Conservation (phyloP, 371 early-diverging fungal genomes). For the Haplosporangium sp. region DNA sequence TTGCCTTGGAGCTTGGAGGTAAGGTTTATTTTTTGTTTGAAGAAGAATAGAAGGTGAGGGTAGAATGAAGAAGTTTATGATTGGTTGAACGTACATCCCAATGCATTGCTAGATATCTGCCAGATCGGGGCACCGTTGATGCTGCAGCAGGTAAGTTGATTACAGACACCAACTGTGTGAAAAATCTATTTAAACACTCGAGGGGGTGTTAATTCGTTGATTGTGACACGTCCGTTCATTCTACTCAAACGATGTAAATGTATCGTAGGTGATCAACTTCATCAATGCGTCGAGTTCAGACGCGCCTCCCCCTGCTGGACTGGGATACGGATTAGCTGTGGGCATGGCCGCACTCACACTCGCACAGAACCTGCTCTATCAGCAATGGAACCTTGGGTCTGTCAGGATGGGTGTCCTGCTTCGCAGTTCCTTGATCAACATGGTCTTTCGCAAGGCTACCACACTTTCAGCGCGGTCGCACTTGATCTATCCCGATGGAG, state of each 20-base stretch:
- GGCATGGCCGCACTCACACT: slow-evolving; percentile 44
- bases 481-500: slow-evolving; percentile 65
- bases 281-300: slow-evolving; percentile 15
- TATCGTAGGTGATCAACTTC: slow-evolving; percentile 31
- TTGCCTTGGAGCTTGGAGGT: slow-evolving; percentile 44
- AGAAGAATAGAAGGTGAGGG: neutral
- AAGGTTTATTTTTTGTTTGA: slow-evolving; percentile 1
- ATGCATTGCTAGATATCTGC: slow-evolving; percentile 20
- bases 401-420: slow-evolving; percentile 59
- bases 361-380: slow-evolving; percentile 33
- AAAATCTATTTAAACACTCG: no score
- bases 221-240: neutral
- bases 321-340: slow-evolving; percentile 46
- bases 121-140: slow-evolving; percentile 37
- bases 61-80: neutral
- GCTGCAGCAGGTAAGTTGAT: slow-evolving; percentile 30
- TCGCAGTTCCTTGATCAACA: slow-evolving; percentile 63
- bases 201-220: no score
- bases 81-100: neutral
- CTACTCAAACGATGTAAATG: neutral
- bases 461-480: slow-evolving; percentile 39
- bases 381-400: slow-evolving; percentile 52
- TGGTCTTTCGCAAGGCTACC: slow-evolving; percentile 71
- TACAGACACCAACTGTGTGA: neutral
- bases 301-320: slow-evolving; percentile 38